phyloP scores from a whole-genome alignment of 164 flowering plant species.

The Hamamelis virginiana region DNA sequence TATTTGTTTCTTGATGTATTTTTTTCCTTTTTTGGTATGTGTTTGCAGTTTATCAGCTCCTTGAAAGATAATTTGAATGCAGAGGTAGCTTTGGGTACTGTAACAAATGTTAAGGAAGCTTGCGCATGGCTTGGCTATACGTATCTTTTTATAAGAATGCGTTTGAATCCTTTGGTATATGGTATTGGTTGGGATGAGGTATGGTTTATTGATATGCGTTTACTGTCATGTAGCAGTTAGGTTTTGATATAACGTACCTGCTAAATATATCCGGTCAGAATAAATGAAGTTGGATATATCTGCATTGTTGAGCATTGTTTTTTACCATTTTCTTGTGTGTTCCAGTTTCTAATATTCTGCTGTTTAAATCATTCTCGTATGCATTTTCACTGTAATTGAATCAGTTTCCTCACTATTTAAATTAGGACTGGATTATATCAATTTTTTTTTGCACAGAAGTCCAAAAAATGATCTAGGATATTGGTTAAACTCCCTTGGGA shows the following conservation, averaged over 20 bases:
- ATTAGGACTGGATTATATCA: no score
- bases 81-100: conserved; percentile 97
- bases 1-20: neutral
- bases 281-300: neutral
- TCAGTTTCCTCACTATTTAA: no score
- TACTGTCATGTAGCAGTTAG: neutral
- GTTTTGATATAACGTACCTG: neutral
- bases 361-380: neutral
- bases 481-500: neutral
- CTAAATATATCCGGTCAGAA: neutral
- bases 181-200: conserved; percentile 99
- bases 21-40: neutral
- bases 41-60: conserved; percentile 86
- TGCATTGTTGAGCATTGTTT: neutral
- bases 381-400: neutral
- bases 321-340: neutral
- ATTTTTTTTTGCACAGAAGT: neutral
- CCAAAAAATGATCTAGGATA: neutral
- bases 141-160: conserved; percentile 95
- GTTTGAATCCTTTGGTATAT: conserved; percentile 90
- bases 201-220: neutral
- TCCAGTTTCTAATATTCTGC: neutral
- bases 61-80: conserved; percentile 98
- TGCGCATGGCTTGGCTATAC: conserved; percentile 99
- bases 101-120: conserved; percentile 99